A percentile compares a stretch with the other conserved stretches of the same genome.
Conservation (phyloP, 2,329 filamentous ascomycete genomes). For the Colletotrichum liaoningense region DNA sequence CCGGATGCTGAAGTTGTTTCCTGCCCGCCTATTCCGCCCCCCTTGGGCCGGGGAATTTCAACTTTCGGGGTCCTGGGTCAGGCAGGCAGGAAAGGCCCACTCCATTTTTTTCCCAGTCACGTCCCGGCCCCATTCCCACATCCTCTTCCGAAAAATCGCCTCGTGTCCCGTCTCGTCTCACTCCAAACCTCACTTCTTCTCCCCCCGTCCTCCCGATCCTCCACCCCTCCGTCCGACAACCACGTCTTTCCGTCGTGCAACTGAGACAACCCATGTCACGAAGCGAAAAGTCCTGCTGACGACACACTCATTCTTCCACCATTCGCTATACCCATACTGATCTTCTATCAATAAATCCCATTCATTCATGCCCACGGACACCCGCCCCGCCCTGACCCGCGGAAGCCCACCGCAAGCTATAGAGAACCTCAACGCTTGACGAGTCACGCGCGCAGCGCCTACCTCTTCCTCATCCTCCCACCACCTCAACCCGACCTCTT, state of each 20-base stretch:
- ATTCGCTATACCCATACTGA: background rate
- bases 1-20: background rate
- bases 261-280: background rate
- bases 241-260: conserved; percentile 1
- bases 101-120: conserved; percentile 28
- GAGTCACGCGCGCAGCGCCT: conserved; percentile 15
- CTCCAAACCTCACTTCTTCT: conserved; percentile 17
- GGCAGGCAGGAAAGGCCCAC: background rate
- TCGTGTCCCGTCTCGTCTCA: conserved; percentile 34
- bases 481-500: background rate
- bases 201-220: conserved; percentile 19
- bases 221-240: background rate
- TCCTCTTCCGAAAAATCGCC: conserved; percentile 34
- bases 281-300: background rate
- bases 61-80: conserved; percentile 33
- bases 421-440: background rate
- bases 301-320: background rate
- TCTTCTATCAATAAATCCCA: background rate
- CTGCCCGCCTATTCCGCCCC: background rate
- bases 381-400: background rate
- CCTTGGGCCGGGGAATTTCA: conserved; percentile 23
- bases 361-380: background rate
- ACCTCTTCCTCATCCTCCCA: background rate
- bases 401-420: background rate
- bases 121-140: conserved; percentile 29